Evolutionary conservation across 768 basidiomycete species (phyloP), one percentile per base, ranked within the genome.

Genomic region (Lentinula sp.): DNA sequence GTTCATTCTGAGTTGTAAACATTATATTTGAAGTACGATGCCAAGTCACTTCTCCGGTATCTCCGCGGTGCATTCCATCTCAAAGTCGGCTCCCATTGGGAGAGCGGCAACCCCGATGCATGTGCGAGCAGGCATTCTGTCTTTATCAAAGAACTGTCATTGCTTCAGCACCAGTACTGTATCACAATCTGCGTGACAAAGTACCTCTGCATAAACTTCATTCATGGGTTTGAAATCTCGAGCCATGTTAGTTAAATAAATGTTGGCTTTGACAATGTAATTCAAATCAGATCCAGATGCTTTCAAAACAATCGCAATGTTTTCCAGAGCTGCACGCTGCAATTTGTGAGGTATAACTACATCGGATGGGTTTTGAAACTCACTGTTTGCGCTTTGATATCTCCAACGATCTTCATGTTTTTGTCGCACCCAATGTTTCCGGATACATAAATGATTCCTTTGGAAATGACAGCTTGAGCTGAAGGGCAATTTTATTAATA

Each of bases 11-110:
- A 28, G 3, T 28, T 28, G 28, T 28, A 28, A 28, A 28, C 28
- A 28, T 28, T 28, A 2, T 28, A 28, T 28, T 28, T 28, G 28
- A 28, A 28, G 28, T 8, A 39, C 37, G 13, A 39, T 13, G 37
- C 37, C 5, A 39, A 39, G 37, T 34, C 34, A 39, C 18, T 48
- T 21, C 10, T 62, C 31, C 62, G 67, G 65, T 45, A 72, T 68
- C 23, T 80, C 81, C 11, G 84, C 86, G 32, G 84, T 74, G 64
- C 83, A 85, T 63, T 87, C 85, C 37, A 87, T 79, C 75, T 87
- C 85, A 34, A 87, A 76, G 59, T 77, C 79, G 7, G 80, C 82
- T 15, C 80, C 79, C 59, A 80, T 46, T 1, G 85, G 83, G 42
- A 87, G 76, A 7, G 73, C 68, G 2, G 75, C 77, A 11, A 86